phyloP scores from a whole-genome alignment of 371 early-diverging fungal species.

The Mucor irregularis region DNA sequence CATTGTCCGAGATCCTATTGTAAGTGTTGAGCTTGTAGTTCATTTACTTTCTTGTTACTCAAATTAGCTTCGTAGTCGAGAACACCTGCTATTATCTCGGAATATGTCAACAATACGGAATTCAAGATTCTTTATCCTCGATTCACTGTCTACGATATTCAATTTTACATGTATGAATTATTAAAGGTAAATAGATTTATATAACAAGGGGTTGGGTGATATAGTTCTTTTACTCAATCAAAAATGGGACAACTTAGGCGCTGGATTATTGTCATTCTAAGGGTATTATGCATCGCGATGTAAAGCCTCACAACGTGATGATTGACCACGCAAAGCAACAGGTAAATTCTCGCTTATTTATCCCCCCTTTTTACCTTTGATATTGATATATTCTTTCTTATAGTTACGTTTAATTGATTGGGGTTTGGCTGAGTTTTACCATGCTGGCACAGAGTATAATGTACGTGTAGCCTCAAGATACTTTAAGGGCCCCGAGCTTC shows the following conservation, averaged over 20 bases:
- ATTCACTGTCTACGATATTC: constrained; percentile 91
- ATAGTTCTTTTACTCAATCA: neutral
- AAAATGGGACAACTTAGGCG: constrained; percentile 54
- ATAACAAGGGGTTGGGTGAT: neutral
- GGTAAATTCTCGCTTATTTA: constrained; percentile 36
- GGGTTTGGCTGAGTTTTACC: constrained; percentile 99
- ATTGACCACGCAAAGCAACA: constrained; percentile 95
- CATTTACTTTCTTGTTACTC: neutral
- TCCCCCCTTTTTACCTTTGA: constrained; percentile 23
- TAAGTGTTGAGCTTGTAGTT: constrained; percentile 20
- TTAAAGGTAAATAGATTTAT: constrained; percentile 66
- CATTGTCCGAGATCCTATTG: constrained; percentile 94
- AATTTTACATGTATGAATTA: constrained; percentile 95
- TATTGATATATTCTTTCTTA: neutral
- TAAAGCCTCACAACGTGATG: constrained; percentile 99
- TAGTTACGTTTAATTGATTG: constrained; percentile 97
- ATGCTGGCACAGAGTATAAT: constrained; percentile 95
- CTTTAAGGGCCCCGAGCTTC: constrained; percentile 98
- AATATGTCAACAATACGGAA: constrained; percentile 87
- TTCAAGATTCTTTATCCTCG: constrained; percentile 71
- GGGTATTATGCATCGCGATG: constrained; percentile 99
- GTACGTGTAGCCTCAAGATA: constrained; percentile 98
- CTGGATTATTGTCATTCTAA: constrained; percentile 98
- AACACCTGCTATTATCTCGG: constrained; percentile 96
- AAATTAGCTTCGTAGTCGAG: constrained; percentile 58